These are phyloP conservation scores for Boletales sp. DNA, from an alignment of 768 basidiomycete genomes.

Conservation along the genomic window DNA sequence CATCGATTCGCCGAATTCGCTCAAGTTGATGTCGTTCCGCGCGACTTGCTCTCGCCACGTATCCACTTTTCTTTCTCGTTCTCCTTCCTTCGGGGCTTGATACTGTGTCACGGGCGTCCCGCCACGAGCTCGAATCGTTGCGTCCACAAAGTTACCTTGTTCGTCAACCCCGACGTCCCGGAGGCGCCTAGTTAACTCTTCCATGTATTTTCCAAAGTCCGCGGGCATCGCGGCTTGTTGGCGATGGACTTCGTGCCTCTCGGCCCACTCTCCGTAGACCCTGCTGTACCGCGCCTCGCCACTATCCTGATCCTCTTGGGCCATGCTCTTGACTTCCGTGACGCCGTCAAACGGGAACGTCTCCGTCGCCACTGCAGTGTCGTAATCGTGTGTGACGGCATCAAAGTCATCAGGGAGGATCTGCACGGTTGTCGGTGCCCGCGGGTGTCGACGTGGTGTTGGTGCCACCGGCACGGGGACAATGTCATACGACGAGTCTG, in stretches of 20 bases:
- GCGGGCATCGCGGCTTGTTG: conserved; percentile 19
- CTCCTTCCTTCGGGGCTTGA: conserved; percentile 14
- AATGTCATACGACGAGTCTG: conserved; percentile 33
- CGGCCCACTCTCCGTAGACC: conserved; percentile 33
- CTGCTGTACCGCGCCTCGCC: conserved; percentile 20
- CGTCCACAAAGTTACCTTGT: conserved; percentile 22
- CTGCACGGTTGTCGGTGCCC: conserved; percentile 31
- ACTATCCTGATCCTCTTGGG: conserved; percentile 3
- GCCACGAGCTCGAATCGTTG: conserved; percentile 12
- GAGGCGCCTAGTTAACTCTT: conserved; percentile 35
- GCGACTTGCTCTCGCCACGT: conserved; percentile 56
- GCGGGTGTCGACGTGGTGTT: conserved; percentile 20
- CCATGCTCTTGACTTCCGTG: conserved; percentile 15
- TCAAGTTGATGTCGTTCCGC: conserved; percentile 26
- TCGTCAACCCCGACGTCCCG: conserved; percentile 30
- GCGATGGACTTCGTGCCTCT: conserved; percentile 24
- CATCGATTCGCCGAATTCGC: conserved; percentile 21
- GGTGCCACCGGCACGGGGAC: conserved; percentile 16
- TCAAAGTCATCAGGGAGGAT: conserved; percentile 30
- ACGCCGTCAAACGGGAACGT: conserved; percentile 19
- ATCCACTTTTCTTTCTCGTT: conserved; percentile 38
- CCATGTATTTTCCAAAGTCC: conserved; percentile 27
- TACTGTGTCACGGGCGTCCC: not conserved
- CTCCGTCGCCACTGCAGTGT: conserved; percentile 25
- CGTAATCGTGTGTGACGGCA: conserved; percentile 26